A percentile compares a stretch with the other conserved stretches of the same genome.
phyloP scores from a whole-genome alignment of 805 yeast species.

The Zygoascus tannicola region DNA sequence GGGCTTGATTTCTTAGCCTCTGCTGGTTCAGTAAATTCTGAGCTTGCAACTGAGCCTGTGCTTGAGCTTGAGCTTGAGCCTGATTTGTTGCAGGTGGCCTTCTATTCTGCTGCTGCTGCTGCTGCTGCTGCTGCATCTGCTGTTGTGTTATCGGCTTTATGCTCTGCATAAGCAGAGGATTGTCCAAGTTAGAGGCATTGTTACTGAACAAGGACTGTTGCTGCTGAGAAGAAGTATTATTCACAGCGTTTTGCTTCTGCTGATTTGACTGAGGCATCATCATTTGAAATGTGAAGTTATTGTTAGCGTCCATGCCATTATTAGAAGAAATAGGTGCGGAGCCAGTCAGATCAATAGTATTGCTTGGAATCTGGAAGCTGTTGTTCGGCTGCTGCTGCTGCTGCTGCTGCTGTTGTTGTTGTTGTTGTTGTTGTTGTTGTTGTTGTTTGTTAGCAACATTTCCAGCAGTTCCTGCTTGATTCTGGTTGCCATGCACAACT shows the following conservation, averaged over 20 bases:
- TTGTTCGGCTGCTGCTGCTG: slow-evolving; percentile 13
- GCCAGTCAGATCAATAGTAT: not conserved
- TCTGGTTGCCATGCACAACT: slow-evolving; percentile 10
- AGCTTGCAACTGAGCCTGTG: slow-evolving; percentile 14
- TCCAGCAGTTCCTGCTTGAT: slow-evolving; percentile 9
- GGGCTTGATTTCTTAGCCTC: not conserved
- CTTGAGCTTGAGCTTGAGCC: slow-evolving; percentile 12
- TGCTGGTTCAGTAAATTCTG: slow-evolving; percentile 9
- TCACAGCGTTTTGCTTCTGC: not conserved
- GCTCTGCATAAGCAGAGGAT: not conserved
- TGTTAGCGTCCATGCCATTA: not conserved
- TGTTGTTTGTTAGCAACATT: not conserved
- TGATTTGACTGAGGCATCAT: not conserved
- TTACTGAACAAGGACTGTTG: not conserved
- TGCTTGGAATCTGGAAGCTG: not conserved
- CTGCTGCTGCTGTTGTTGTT: slow-evolving; percentile 18
- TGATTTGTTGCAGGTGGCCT: not conserved
- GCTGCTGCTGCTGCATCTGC: slow-evolving; percentile 15
- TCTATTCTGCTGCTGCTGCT: slow-evolving; percentile 2
- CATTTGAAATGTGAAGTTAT: not conserved
- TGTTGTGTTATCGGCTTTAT: slow-evolving; percentile 12
- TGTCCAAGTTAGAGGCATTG: not conserved
- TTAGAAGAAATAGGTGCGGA: not conserved
- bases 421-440: slow-evolving; percentile 15
- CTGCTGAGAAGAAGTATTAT: not conserved